Evolutionary conservation across 805 yeast species (phyloP).

Genomic region (Pichia membranifaciens): DNA sequence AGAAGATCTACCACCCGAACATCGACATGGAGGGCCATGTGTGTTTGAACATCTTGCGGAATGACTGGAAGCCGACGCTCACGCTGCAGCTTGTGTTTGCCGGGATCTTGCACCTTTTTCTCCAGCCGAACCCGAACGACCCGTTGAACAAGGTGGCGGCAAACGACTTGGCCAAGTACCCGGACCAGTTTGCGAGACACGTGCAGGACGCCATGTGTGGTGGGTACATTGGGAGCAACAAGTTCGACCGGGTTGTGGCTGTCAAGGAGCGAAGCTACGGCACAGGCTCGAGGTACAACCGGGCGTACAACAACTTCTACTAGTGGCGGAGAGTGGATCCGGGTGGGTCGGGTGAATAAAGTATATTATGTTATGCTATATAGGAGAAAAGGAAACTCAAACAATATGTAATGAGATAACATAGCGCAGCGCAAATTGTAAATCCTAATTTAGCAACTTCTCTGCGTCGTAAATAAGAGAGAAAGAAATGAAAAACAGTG

Average conservation of each 20-base stretch:
- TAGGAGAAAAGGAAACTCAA: neutral
- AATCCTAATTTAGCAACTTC: neutral
- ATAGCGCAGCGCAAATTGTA: neutral
- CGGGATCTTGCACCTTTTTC: slow-evolving; percentile 77
- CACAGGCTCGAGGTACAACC: neutral
- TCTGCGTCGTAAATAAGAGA: neutral
- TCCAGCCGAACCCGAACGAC: slow-evolving; percentile 88
- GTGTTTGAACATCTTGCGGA: slow-evolving; percentile 84
- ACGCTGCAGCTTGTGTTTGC: slow-evolving; percentile 74
- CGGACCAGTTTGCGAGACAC: slow-evolving; percentile 44
- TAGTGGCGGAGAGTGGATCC: neutral
- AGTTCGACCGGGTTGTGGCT: slow-evolving; percentile 53
- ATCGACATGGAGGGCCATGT: slow-evolving; percentile 87
- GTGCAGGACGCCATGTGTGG: slow-evolving; percentile 71
- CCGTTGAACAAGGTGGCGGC: slow-evolving; percentile 94
- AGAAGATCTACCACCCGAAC: slow-evolving; percentile 86
- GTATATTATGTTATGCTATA: too few relatives aligned
- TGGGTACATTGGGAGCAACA: slow-evolving; percentile 48
- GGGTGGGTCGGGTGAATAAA: too few relatives aligned
- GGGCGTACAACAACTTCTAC: slow-evolving; percentile 4
- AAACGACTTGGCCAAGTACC: slow-evolving; percentile 41
- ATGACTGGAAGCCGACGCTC: slow-evolving; percentile 95
- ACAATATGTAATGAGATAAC: too few relatives aligned
- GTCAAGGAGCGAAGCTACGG: slow-evolving; percentile 8
- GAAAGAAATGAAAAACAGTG: neutral